Conservation (phyloP, 768 basidiomycete genomes). For the Mycena olivaceomarginata region DNA sequence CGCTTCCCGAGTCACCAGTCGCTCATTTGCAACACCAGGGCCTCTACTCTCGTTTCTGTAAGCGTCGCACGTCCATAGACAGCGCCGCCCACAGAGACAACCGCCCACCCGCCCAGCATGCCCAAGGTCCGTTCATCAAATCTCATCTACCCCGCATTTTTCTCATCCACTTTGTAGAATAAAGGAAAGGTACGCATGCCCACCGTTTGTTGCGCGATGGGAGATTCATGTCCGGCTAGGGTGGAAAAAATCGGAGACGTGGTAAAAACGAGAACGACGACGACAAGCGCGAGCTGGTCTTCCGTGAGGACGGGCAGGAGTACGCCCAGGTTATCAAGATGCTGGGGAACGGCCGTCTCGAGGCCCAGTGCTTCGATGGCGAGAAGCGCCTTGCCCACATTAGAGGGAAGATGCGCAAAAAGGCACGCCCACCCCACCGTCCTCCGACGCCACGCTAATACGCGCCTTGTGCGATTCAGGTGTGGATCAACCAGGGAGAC, state of each 20-base stretch:
- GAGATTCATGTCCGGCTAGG: constrained; percentile 66
- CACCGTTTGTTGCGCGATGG: not conserved
- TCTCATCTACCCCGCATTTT: constrained; percentile 23
- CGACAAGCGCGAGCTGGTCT: constrained; percentile 98
- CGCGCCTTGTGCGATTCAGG: constrained; percentile 65
- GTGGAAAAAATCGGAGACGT: constrained; percentile 99
- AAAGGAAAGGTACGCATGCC: constrained; percentile 79
- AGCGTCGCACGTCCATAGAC: constrained; percentile 26
- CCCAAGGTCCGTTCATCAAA: constrained; percentile 64
- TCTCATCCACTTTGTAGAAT: constrained; percentile 64
- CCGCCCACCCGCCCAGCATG: constrained; percentile 57
- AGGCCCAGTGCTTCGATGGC: constrained; percentile 98
- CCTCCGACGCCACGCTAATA: not conserved
- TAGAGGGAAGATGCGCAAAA: constrained; percentile 99
- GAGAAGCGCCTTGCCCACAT: constrained; percentile 99
- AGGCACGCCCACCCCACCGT: constrained; percentile 71
- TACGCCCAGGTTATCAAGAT: constrained; percentile 99
- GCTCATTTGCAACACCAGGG: constrained; percentile 23
- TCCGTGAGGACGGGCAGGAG: constrained; percentile 99
- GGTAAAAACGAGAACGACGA: constrained; percentile 99
- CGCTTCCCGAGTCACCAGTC: constrained; percentile 26
- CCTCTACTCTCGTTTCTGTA: constrained; percentile 39
- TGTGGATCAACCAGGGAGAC: constrained; percentile 99
- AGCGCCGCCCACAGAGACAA: constrained; percentile 45
- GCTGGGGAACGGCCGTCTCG: constrained; percentile 97